A percentile compares a stretch with the other conserved stretches of the same genome.
Conservation (phyloP, 2,329 filamentous ascomycete genomes). For the Botrytis squamosa region DNA sequence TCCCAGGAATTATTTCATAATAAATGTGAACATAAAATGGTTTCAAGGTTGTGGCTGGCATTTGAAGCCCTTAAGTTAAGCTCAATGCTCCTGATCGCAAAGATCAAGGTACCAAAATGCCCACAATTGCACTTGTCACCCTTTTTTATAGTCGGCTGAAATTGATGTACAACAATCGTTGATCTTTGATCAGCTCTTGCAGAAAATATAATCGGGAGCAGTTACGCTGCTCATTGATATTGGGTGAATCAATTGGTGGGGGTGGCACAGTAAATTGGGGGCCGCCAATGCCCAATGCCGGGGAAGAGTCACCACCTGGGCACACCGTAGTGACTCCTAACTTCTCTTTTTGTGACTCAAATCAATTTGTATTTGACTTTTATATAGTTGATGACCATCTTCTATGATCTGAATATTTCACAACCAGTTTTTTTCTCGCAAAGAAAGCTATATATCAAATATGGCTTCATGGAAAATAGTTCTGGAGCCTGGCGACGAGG, state of each 20-base stretch:
- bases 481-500: not conserved
- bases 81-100: not conserved
- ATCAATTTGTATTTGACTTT: not conserved
- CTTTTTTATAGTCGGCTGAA: not conserved
- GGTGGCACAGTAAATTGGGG: slow-evolving; percentile 3
- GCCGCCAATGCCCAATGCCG: not conserved
- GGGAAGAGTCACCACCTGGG: not conserved
- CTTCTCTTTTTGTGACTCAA: not conserved
- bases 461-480: slow-evolving; percentile 7
- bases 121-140: not conserved
- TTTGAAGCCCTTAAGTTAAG: not conserved
- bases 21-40: not conserved
- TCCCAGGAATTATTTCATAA: not conserved
- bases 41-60: not conserved
- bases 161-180: not conserved
- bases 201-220: not conserved
- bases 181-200: not conserved
- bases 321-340: not conserved
- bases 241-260: not conserved
- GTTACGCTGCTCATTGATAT: not conserved
- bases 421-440: not conserved
- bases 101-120: not conserved
- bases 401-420: not conserved
- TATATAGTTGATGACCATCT: not conserved
- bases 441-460: not conserved